These are phyloP conservation scores for Syncephalis plumigaleata DNA, from an alignment of 371 early-diverging fungal species.

Conservation along the genomic window DNA sequence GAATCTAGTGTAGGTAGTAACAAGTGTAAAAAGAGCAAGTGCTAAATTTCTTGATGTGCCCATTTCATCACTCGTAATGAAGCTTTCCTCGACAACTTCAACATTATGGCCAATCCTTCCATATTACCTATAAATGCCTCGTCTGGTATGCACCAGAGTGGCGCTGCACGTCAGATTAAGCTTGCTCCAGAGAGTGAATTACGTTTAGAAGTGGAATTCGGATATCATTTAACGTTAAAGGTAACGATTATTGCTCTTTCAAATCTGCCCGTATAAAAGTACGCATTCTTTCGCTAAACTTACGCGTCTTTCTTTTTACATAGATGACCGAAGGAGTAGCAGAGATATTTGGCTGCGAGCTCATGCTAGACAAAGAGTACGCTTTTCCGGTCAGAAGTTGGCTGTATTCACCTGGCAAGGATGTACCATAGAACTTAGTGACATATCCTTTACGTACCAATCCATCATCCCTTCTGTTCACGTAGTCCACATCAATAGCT, in stretches of 20 bases:
- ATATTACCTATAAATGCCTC: too few species aligned
- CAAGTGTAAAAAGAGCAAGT: too few species aligned
- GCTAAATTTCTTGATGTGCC: too few species aligned
- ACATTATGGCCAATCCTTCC: too few species aligned
- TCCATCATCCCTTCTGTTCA: background rate
- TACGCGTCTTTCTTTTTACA: constrained; percentile 1
- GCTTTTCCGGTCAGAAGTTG: constrained; percentile 63
- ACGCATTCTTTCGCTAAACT: background rate
- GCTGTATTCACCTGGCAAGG: constrained; percentile 94
- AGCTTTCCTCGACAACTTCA: too few species aligned
- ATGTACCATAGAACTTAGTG: constrained; percentile 31
- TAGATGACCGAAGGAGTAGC: constrained; percentile 63
- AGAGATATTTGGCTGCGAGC: constrained; percentile 84
- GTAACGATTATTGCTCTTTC: background rate
- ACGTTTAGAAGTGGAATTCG: constrained; percentile 51
- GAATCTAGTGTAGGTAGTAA: too few species aligned
- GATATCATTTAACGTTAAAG: constrained; percentile 3
- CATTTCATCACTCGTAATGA: too few species aligned
- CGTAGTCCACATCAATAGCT: too few species aligned
- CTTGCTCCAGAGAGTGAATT: constrained; percentile 48
- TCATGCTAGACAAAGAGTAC: constrained; percentile 56
- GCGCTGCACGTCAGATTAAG: constrained; percentile 1
- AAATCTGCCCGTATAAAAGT: background rate
- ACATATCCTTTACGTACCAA: constrained; percentile 21
- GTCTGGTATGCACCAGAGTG: too few species aligned